Evolutionary conservation across 371 early-diverging fungal genomes (phyloP).

Genomic region (Nematocida sp.): DNA sequence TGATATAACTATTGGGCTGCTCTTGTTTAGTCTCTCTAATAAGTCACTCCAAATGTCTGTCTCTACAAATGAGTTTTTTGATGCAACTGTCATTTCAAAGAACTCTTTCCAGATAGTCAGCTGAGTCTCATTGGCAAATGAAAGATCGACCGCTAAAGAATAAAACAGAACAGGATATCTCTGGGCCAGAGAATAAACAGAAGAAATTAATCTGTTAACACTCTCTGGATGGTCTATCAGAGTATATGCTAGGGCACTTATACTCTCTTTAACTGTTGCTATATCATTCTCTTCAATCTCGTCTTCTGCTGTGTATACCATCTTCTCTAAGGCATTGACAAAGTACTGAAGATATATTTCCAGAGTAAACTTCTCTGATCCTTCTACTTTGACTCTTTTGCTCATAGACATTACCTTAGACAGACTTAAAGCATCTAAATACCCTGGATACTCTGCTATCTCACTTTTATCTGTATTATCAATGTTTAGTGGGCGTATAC

Average conservation of each 20-base stretch:
- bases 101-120: slow-evolving; percentile 20
- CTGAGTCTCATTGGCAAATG: not conserved
- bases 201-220: not conserved
- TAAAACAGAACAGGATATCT: slow-evolving; percentile 17
- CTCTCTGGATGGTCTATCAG: not conserved
- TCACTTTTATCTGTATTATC: not conserved
- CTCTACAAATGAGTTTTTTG: slow-evolving; percentile 4
- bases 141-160: not conserved
- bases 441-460: not conserved
- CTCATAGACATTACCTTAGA: not conserved
- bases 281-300: not conserved
- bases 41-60: not conserved
- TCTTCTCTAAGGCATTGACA: not conserved
- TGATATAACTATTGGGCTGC: not conserved
- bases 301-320: not conserved
- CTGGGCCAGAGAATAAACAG: not conserved
- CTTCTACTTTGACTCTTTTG: not conserved
- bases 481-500: not conserved
- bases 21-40: not conserved
- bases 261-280: not conserved
- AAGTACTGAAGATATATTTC: slow-evolving; percentile 22
- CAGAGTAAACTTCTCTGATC: not conserved
- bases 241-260: not conserved
- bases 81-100: not conserved
- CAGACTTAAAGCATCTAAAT: not conserved